Base-by-base conservation (phyloP, 2,329 filamentous ascomycete species). In the Decorospora gaudefroyi region DNA sequence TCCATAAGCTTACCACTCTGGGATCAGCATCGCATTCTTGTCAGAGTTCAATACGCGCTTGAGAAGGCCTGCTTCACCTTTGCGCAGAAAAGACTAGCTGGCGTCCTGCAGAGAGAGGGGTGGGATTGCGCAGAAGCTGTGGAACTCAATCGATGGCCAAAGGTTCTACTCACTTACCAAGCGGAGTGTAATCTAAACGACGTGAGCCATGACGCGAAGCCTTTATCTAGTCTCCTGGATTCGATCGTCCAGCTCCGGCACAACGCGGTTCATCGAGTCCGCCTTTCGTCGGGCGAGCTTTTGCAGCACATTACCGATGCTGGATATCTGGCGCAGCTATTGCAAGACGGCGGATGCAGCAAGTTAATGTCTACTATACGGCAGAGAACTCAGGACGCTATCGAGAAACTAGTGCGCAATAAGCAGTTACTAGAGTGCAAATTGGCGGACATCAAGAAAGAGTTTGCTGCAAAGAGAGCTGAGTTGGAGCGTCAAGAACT, bases 51-150 rank as follows among this genome's bases (percentile, higher is more conserved):
- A 27, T 12, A 30, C 12, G 15, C 16, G 1, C 41, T 43, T 7
- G 41, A 43, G 9, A 38, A 32, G 3, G 11, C 33, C 0, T 38
- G 41, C 13, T 43, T 38, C 27, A 9, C 12, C 1, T 43, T 38
- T 4, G 33, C 41, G 2, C 15, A 27, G 27, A 26, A 16, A 9
- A 12, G 10, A 1, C n/a, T 38, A 1, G 4, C 1, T 4, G 21
- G 6, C 1, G 4, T 22, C 9, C 7, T 43, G 2, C 12, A 38
- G 1, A 30, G 8, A 8, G 19, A 43, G 13, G 26, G 13, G 0
- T 43, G 41, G 41, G 41, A 43, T 12, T 43, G 33, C 10, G 41
- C 41, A 6, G 41, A 43, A 21, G 41, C 33, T 4, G 21, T 38
- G 0, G 41, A 43, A 12, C 27, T 43, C 2, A 31, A 31, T 2